Evolutionary conservation across 129 eudicot species (phyloP).

Genomic region (Apium graveolens): DNA sequence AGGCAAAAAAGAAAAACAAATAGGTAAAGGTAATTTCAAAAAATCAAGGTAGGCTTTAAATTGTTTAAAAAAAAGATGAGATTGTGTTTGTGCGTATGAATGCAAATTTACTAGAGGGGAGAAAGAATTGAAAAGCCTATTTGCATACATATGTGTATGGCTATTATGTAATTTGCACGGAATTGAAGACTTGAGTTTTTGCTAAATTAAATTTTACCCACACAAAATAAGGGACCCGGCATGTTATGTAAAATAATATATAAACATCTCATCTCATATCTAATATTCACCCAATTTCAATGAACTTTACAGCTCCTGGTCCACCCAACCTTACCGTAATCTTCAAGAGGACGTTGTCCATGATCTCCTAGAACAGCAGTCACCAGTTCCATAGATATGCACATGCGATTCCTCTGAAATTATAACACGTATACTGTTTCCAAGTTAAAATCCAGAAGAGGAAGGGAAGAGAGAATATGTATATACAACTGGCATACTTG

Average conservation of each 20-base stretch:
- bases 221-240: neutral
- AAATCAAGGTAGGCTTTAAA: too few species aligned
- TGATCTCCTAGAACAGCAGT: too few species aligned
- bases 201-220: neutral
- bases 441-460: neutral
- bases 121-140: too few species aligned
- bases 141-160: too few species aligned
- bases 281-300: neutral
- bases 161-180: too few species aligned
- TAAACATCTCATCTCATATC: neutral
- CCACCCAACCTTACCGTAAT: conserved; percentile 54
- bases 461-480: neutral
- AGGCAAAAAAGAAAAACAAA: too few species aligned
- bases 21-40: too few species aligned
- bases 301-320: neutral
- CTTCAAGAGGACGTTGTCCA: conserved; percentile 87
- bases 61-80: too few species aligned
- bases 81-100: too few species aligned
- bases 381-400: conserved; percentile 90
- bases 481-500: neutral
- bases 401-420: conserved; percentile 62
- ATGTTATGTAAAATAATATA: neutral
- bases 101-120: too few species aligned
- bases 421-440: neutral
- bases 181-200: neutral